These are phyloP conservation scores for Fraxinus ornus DNA, from an alignment of 305 asterid genomes.

Conservation along the genomic window DNA sequence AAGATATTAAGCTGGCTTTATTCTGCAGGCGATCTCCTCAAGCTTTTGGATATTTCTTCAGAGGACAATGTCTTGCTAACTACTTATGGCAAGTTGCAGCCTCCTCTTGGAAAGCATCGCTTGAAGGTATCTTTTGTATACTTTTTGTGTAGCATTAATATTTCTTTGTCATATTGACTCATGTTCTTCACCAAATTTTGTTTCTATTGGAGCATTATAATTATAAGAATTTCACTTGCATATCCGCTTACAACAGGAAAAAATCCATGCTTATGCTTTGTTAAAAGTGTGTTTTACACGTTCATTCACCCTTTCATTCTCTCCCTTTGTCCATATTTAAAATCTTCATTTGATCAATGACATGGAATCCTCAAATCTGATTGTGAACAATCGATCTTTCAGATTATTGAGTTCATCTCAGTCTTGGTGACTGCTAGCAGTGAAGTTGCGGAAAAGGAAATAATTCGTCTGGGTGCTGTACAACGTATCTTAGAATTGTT, in stretches of 20 bases:
- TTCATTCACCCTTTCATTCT: background rate
- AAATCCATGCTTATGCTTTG: background rate
- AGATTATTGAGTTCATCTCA: conserved; percentile 95
- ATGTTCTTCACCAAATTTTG: background rate
- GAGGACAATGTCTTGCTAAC: conserved; percentile 61
- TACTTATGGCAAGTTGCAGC: conserved; percentile 85
- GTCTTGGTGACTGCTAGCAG: conserved; percentile 77
- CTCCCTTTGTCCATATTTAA: background rate
- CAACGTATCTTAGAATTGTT: conserved; percentile 68
- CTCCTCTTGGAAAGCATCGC: conserved; percentile 94
- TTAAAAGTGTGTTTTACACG: background rate
- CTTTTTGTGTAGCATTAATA: background rate
- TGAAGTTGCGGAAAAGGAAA: conserved; percentile 86
- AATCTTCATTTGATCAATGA: conserved; percentile 16
- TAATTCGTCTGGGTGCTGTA: conserved; percentile 76
- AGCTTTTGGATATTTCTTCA: conserved; percentile 73
- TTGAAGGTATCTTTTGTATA: conserved; percentile 55
- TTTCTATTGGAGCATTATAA: background rate
- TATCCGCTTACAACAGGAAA: background rate
- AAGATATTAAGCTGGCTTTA: conserved; percentile 19
- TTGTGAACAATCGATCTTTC: conserved; percentile 32
- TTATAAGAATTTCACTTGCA: conserved; percentile 2
- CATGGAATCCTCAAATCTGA: conserved; percentile 30
- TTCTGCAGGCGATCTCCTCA: conserved; percentile 75
- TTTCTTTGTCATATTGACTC: background rate